Conservation (phyloP, 2,329 filamentous ascomycete species). For the Cladorrhinum sp. region DNA sequence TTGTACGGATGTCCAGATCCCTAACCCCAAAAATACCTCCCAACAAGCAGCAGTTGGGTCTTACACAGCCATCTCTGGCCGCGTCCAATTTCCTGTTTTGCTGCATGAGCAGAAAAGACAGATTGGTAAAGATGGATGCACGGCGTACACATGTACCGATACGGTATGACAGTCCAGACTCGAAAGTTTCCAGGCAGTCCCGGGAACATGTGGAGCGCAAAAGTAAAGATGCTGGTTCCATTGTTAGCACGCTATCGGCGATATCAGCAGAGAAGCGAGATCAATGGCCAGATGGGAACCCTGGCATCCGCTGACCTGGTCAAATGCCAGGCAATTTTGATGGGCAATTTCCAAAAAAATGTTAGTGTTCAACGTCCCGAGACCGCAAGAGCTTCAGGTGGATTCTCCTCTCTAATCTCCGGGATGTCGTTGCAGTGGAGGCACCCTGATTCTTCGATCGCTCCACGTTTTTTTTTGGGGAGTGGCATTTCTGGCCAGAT, state of each 20-base stretch:
- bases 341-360: conserved; percentile 11
- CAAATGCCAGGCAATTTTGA: background rate
- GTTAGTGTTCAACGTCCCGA: conserved; percentile 20
- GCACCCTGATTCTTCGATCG: conserved; percentile 18
- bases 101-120: background rate
- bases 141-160: too few relatives aligned
- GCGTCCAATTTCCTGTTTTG: background rate
- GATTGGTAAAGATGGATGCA: too few relatives aligned
- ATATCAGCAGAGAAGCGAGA: background rate
- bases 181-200: background rate
- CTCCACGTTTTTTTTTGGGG: conserved; percentile 7
- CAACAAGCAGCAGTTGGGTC: background rate
- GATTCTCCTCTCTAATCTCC: conserved; percentile 18
- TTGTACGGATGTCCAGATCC: too few relatives aligned
- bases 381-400: background rate
- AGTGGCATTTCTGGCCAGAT: conserved; percentile 23
- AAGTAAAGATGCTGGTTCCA: background rate
- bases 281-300: background rate
- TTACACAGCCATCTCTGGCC: background rate
- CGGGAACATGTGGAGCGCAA: background rate
- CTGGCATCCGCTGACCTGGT: background rate
- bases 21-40: background rate
- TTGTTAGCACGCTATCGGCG: background rate
- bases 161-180: background rate
- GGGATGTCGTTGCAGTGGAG: conserved; percentile 14